Evolutionary conservation across 2,329 filamentous ascomycete genomes (phyloP).

Genomic region (Aspergillus transmontanensis): DNA sequence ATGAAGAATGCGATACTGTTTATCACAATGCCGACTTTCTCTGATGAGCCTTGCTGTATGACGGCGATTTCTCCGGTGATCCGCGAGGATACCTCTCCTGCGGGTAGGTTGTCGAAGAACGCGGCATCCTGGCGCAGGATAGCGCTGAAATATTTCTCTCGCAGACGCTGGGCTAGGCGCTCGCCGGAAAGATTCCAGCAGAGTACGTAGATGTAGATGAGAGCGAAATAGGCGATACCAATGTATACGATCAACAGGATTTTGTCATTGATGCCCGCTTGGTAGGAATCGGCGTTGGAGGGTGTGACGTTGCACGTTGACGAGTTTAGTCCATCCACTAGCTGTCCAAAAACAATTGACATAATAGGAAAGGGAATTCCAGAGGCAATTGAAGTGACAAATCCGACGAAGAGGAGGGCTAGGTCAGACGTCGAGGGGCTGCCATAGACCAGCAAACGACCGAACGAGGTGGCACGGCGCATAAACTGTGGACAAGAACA

Average conservation of each 20-base stretch:
- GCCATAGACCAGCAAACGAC: conserved; percentile 7
- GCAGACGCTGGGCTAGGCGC: conserved; percentile 63
- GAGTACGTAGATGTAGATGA: conserved; percentile 66
- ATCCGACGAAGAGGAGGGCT: conserved; percentile 28
- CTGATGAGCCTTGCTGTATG: conserved; percentile 68
- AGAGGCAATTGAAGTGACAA: conserved; percentile 35
- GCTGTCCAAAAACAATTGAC: conserved; percentile 43
- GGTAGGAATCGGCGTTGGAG: conserved; percentile 21
- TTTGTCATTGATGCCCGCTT: conserved; percentile 48
- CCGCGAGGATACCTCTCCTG: conserved; percentile 65
- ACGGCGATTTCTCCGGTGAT: conserved; percentile 68
- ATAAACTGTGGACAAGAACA: not conserved
- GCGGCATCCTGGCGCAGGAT: conserved; percentile 64
- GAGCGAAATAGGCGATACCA: conserved; percentile 62
- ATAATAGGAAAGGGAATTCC: conserved; percentile 43
- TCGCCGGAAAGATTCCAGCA: conserved; percentile 68
- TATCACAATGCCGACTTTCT: conserved; percentile 64
- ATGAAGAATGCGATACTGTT: conserved; percentile 58
- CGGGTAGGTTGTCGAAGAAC: conserved; percentile 65
- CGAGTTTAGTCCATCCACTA: conserved; percentile 42
- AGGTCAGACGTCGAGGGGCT: conserved; percentile 20
- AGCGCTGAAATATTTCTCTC: conserved; percentile 62
- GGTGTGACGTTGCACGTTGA: conserved; percentile 23
- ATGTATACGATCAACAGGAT: conserved; percentile 66
- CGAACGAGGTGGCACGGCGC: not conserved